Evolutionary conservation across 257 asterid species (phyloP).

Genomic region (Catharanthus roseus): DNA sequence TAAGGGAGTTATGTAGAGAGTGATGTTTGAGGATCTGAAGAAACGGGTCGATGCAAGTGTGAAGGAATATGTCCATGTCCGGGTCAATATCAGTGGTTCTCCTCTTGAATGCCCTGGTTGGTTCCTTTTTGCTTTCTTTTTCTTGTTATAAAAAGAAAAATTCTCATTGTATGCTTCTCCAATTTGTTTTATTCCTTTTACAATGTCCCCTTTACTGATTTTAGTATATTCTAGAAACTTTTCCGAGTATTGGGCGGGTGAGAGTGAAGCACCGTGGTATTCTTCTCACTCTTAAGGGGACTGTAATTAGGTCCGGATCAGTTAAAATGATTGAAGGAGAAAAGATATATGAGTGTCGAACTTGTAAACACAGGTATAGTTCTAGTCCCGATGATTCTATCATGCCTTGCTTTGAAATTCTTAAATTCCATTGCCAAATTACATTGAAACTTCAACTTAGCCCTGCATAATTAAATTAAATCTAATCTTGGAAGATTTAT

Average conservation of each 20-base stretch:
- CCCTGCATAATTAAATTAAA: not conserved
- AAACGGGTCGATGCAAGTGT: constrained; percentile 54
- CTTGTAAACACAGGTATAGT: constrained; percentile 80
- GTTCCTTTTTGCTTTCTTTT: constrained; percentile 18
- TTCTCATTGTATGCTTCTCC: not conserved
- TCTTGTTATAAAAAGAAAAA: not conserved
- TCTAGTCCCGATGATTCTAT: not conserved
- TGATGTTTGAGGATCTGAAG: constrained; percentile 55
- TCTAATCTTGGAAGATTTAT: not conserved
- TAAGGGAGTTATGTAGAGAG: constrained; percentile 43
- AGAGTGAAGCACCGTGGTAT: constrained; percentile 90
- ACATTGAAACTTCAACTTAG: not conserved
- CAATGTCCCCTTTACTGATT: constrained; percentile 5
- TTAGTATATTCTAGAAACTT: constrained; percentile 48
- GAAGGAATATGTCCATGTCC: constrained; percentile 66
- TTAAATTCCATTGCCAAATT: not conserved
- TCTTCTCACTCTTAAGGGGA: constrained; percentile 93
- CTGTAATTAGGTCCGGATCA: constrained; percentile 92
- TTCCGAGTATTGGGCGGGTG: constrained; percentile 90
- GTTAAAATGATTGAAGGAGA: constrained; percentile 97
- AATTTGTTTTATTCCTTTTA: constrained; percentile 1
- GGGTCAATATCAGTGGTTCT: constrained; percentile 77
- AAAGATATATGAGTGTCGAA: constrained; percentile 73
- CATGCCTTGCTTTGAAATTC: not conserved
- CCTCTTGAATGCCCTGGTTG: constrained; percentile 93